A percentile compares a stretch with the other conserved stretches of the same genome.
Conservation (phyloP, 345 rosid genomes). For the Salix purpurea region DNA sequence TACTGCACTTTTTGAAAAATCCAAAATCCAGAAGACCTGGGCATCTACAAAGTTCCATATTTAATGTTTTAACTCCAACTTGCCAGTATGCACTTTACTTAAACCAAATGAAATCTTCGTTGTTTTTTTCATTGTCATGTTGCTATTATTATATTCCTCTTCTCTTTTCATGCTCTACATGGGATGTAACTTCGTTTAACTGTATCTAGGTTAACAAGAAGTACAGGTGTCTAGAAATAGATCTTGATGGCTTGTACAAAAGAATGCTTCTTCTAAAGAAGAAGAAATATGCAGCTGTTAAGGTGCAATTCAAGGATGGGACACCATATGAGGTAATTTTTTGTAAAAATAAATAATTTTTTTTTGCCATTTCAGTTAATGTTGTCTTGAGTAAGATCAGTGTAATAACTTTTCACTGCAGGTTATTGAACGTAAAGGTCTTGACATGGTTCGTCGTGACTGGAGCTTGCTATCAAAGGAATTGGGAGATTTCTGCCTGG, state of each 20-base stretch:
- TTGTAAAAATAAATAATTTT: not conserved
- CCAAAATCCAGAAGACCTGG: too few relatives aligned
- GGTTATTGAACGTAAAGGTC: constrained; percentile 96
- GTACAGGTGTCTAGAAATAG: constrained; percentile 85
- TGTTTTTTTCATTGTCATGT: not conserved
- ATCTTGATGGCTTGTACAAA: constrained; percentile 91
- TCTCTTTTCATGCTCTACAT: not conserved
- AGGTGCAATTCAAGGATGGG: constrained; percentile 77
- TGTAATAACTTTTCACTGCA: constrained; percentile 33
- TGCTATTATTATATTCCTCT: not conserved
- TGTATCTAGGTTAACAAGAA: constrained; percentile 81
- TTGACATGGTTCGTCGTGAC: constrained; percentile 99
- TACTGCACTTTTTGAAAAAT: too few relatives aligned
- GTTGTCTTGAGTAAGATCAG: constrained; percentile 16
- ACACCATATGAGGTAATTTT: constrained; percentile 60
- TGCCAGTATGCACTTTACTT: not conserved
- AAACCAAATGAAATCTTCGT: not conserved
- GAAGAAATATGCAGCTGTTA: constrained; percentile 98
- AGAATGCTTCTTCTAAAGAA: constrained; percentile 98
- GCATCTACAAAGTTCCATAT: too few relatives aligned
- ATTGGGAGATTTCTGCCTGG: constrained; percentile 79
- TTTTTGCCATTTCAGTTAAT: not conserved
- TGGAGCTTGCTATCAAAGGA: constrained; percentile 97
- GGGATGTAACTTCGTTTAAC: constrained; percentile 12
- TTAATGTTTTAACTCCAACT: not conserved